phyloP scores from a whole-genome alignment of 1,284 basidiomycete species.

The Pseudozyma tsukubaensis region DNA sequence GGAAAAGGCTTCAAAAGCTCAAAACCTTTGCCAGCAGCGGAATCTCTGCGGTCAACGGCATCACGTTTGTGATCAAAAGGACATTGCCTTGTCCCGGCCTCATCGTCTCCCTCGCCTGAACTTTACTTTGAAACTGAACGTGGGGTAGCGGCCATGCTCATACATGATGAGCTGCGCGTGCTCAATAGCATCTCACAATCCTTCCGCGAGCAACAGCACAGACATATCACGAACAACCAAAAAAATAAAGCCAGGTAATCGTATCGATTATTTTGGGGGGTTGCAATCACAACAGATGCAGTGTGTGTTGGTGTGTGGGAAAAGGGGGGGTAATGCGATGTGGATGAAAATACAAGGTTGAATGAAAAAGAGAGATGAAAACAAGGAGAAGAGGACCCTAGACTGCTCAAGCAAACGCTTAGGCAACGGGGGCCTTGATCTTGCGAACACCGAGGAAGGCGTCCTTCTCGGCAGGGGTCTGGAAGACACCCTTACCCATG shows the following conservation, averaged over 20 bases:
- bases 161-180: background rate
- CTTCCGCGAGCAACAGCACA: background rate
- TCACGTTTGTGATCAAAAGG: background rate
- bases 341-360: constrained; percentile 23
- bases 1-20: no score
- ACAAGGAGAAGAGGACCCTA: constrained; percentile 17
- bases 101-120: background rate
- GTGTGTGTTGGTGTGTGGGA: constrained; percentile 11
- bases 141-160: no score
- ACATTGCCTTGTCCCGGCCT: background rate
- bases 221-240: background rate
- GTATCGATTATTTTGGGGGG: constrained; percentile 42
- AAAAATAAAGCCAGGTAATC: constrained; percentile 40
- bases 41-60: no score
- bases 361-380: constrained; percentile 13
- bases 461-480: constrained; percentile 93
- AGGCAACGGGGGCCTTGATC: constrained; percentile 50
- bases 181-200: background rate
- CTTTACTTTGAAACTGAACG: no score
- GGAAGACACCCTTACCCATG: constrained; percentile 88
- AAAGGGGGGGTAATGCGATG: constrained; percentile 26
- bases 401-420: constrained; percentile 22
- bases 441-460: constrained; percentile 82
- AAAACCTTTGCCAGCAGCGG: no score
- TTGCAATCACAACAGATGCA: constrained; percentile 44